phyloP scores from a whole-genome alignment of 495 filamentous ascomycete genomes.

The Wilcoxina mikolae region DNA sequence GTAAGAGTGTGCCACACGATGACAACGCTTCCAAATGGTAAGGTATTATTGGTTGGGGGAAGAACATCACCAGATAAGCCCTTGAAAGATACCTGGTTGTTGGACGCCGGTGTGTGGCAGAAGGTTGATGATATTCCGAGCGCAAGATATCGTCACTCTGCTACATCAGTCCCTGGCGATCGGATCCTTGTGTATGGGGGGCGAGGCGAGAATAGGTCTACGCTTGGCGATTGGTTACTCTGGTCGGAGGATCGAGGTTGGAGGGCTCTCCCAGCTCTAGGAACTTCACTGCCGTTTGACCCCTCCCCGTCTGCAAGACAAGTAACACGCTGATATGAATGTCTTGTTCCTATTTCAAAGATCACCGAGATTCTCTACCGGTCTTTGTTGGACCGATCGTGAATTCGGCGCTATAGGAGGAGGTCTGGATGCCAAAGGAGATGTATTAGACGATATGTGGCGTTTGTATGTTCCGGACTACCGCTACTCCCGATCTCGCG shows the following conservation, averaged over 20 bases:
- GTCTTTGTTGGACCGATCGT: constrained; percentile 30
- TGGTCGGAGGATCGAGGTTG: constrained; percentile 45
- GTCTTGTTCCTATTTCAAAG: no score
- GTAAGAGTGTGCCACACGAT: constrained; percentile 66
- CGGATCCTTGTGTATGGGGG: constrained; percentile 54
- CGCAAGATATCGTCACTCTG: constrained; percentile 59
- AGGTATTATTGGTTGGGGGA: constrained; percentile 59
- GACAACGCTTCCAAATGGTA: constrained; percentile 39
- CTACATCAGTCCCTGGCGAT: constrained; percentile 37
- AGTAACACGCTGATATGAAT: not conserved
- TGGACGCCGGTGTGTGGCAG: constrained; percentile 45
- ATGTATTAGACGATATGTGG: constrained; percentile 25
- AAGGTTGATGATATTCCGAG: constrained; percentile 45
- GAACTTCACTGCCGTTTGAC: not conserved
- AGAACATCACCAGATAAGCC: constrained; percentile 55
- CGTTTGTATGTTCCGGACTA: constrained; percentile 16
- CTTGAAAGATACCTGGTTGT: constrained; percentile 58
- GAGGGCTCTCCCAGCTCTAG: constrained; percentile 19
- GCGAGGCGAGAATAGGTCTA: constrained; percentile 40
- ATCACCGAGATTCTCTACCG: not conserved
- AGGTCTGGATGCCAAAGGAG: constrained; percentile 24
- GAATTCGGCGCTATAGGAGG: constrained; percentile 21
- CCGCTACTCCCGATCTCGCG: not conserved
- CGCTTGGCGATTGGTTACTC: constrained; percentile 48
- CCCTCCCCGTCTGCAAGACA: not conserved